Base-by-base conservation (phyloP, 139 green algal species). In the Yamagishiella unicocca region DNA sequence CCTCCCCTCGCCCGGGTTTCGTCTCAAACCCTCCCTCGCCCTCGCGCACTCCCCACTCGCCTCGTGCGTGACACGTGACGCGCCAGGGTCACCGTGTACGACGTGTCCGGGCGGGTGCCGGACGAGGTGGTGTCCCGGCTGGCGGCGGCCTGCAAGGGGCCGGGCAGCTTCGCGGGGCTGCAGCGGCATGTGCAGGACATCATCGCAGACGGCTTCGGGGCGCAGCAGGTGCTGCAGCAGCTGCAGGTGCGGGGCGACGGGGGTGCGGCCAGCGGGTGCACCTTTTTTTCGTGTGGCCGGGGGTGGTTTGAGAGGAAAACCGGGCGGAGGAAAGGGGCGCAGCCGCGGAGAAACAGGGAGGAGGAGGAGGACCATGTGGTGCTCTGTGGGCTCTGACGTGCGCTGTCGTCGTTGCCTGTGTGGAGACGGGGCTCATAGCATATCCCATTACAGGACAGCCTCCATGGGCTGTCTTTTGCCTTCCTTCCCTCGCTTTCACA, bases 181-280 rank as follows among this genome's bases (percentile, higher is more conserved):
- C 92, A 93, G 85, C 85, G 90, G 46, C 83, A 85, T 54, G 90
- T 93, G 38, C 9, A 38, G 0, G 84, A 94, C 61, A 81, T 95
- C 40, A 96, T 98, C 24, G 90, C 93, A 1, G 95, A 97, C n/a
- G 96, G 96, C 42, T 98, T 94, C 77, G 91, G 93, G 10, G 91
- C 89, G 35, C 90, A 94, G 84, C 94, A 96, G 84, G 84, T 99
- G 42, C 85, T 99, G 89, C 83, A 96, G 77, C 94, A 97, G 93
- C 85, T 99, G 75, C 95, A 98, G 85, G 87, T 87, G 50, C 2
- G 58, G 22, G 14, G 14, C 10, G 64, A 6, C 5, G n/a, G 64
- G 64, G 64, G 58, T 17, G 58, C 58, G 58, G 19, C 6, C 22
- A 67, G 19, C 58, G 19, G 58, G 58, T 24, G n/a, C 22, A n/a